Conservation (phyloP, 2,329 filamentous ascomycete genomes). For the Xylariomycetidae sp. region DNA sequence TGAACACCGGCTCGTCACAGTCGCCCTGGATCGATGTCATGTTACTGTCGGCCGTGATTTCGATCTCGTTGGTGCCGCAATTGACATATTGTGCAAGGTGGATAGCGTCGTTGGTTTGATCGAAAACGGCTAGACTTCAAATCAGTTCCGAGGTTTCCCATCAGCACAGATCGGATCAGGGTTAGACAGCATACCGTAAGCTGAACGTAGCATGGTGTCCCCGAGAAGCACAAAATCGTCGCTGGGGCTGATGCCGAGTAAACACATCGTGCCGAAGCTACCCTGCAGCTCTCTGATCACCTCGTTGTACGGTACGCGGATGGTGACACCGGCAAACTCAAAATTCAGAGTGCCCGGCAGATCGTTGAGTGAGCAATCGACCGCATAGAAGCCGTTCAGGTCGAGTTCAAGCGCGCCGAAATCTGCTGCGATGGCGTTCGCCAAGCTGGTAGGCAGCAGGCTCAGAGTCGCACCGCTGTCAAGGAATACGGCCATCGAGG, state of each 20-base stretch:
- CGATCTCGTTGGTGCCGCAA: constrained; percentile 43
- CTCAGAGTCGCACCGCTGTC: constrained; percentile 68
- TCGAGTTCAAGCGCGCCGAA: constrained; percentile 39
- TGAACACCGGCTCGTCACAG: constrained; percentile 16
- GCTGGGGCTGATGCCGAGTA: constrained; percentile 45
- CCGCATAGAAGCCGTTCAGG: constrained; percentile 39
- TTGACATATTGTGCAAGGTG: constrained; percentile 48
- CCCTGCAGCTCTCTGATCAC: constrained; percentile 36
- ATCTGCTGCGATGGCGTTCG: constrained; percentile 42
- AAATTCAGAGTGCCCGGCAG: constrained; percentile 44
- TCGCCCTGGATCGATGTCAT: constrained; percentile 22
- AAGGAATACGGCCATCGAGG: constrained; percentile 54
- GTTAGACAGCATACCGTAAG: constrained; percentile 36
- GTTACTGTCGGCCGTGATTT: constrained; percentile 28
- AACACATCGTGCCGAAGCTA: constrained; percentile 32
- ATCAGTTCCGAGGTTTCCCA: too few relatives aligned
- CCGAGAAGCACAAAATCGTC: constrained; percentile 49
- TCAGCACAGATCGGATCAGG: not conserved
- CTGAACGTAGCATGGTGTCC: constrained; percentile 53
- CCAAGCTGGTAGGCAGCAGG: constrained; percentile 56
- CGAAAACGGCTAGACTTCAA: constrained; percentile 40
- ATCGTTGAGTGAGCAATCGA: constrained; percentile 39
- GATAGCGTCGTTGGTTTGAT: constrained; percentile 42
- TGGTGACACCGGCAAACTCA: constrained; percentile 41
- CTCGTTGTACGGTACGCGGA: constrained; percentile 46